Percentiles rank a stretch among this genome's conserved stretches.
phyloP scores from a whole-genome alignment of 176 grass and related monocot species.

The Pontederia paniculata region DNA sequence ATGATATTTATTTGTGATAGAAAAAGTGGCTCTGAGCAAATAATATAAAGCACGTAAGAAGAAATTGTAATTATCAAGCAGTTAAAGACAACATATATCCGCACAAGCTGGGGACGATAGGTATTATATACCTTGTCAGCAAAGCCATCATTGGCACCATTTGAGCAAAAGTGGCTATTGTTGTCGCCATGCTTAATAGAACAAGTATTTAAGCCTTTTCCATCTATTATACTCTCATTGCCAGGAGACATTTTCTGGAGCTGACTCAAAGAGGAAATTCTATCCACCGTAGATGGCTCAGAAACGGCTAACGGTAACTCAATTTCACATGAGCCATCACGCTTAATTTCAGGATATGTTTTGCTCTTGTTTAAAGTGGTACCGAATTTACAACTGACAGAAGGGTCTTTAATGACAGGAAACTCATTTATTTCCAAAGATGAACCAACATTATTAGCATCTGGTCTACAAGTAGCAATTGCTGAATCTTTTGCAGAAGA shows the following conservation, averaged over 20 bases:
- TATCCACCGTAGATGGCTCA: neutral
- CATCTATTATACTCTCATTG: no score
- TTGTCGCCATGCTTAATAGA: no score
- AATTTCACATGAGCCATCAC: slow-evolving; percentile 5
- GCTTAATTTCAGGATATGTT: neutral
- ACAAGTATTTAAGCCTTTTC: neutral
- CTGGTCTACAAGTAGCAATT: no score
- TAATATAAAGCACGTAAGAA: no score
- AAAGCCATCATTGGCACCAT: no score
- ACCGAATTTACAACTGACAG: neutral
- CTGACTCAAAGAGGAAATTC: neutral
- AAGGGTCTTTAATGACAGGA: neutral
- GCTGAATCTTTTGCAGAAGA: neutral
- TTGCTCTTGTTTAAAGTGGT: slow-evolving; percentile 5
- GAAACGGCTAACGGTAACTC: slow-evolving; percentile 15
- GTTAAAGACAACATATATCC: no score
- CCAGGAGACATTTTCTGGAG: neutral
- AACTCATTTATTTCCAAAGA: neutral
- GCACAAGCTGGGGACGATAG: no score
- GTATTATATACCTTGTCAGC: no score
- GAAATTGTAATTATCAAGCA: no score
- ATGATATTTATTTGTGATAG: no score
- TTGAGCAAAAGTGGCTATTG: no score
- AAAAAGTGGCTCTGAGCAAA: no score
- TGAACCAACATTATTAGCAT: neutral